These are phyloP conservation scores for Mortierella sp. DNA, from an alignment of 371 early-diverging fungal species.

Conservation along the genomic window DNA sequence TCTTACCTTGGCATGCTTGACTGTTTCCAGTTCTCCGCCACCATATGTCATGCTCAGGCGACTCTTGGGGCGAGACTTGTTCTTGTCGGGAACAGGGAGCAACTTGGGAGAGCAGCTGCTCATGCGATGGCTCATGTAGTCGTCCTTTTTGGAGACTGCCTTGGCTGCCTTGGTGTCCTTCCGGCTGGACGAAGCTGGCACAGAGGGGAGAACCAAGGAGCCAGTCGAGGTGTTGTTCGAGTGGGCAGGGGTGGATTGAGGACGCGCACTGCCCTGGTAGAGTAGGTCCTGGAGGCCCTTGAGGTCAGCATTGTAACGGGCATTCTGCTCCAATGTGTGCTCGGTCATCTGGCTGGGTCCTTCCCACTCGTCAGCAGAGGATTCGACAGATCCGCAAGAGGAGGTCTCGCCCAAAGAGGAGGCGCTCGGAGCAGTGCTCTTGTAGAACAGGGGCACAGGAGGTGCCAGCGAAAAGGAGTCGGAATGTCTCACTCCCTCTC, in stretches of 20 bases:
- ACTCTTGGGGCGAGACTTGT: constrained; percentile 46
- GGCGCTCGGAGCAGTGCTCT: constrained; percentile 26
- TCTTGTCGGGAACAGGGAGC: constrained; percentile 18
- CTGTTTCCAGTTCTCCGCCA: constrained; percentile 50
- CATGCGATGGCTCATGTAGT: constrained; percentile 56
- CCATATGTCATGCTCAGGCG: constrained; percentile 53
- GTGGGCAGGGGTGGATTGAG: constrained; percentile 20
- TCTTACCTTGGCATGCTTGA: constrained; percentile 55
- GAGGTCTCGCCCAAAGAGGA: constrained; percentile 45
- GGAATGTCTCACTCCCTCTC: neutral
- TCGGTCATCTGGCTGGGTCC: constrained; percentile 30
- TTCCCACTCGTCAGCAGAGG: constrained; percentile 53
- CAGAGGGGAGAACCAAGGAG: constrained; percentile 26
- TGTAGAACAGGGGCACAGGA: constrained; percentile 50
- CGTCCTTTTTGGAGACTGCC: constrained; percentile 39
- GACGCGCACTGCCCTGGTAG: constrained; percentile 13
- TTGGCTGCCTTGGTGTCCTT: constrained; percentile 27
- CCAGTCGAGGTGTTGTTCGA: constrained; percentile 52
- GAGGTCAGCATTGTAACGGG: constrained; percentile 42
- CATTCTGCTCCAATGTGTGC: constrained; percentile 37
- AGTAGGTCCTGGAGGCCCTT: constrained; percentile 44
- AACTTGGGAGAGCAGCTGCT: constrained; percentile 41
- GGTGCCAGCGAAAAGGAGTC: constrained; percentile 27
- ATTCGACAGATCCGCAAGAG: constrained; percentile 44
- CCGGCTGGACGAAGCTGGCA: neutral